Conservation (phyloP, 1,284 basidiomycete genomes). For the Austroboletus niveus region DNA sequence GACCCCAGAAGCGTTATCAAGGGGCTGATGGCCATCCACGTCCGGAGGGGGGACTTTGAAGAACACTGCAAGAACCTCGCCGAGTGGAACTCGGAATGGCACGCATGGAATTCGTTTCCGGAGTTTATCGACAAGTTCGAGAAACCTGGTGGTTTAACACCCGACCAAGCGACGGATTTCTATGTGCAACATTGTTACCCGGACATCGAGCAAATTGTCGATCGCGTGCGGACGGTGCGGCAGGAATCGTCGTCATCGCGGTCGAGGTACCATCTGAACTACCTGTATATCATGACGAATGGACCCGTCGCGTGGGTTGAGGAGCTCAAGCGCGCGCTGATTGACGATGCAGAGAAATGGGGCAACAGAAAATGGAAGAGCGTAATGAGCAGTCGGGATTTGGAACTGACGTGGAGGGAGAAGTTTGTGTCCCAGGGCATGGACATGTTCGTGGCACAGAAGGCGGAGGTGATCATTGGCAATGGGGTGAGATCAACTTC, state of each 20-base stretch:
- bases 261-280: slow-evolving; percentile 14
- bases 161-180: slow-evolving; percentile 23
- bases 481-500: slow-evolving; percentile 35
- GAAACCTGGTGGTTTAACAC: too few species aligned
- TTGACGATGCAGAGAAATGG: background rate
- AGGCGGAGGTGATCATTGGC: slow-evolving; percentile 44
- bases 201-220: slow-evolving; percentile 39
- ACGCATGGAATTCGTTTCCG: slow-evolving; percentile 43
- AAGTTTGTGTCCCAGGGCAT: slow-evolving; percentile 39
- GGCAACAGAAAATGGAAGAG: slow-evolving; percentile 15
- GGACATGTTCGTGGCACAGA: slow-evolving; percentile 46
- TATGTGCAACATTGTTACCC: slow-evolving; percentile 45
- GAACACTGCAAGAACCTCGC: slow-evolving; percentile 49
- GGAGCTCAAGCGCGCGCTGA: slow-evolving; percentile 43
- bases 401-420: slow-evolving; percentile 37
- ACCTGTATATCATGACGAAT: slow-evolving; percentile 59
- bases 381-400: slow-evolving; percentile 35
- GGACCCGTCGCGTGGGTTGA: slow-evolving; percentile 44
- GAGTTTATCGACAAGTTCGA: slow-evolving; percentile 38
- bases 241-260: too few species aligned
- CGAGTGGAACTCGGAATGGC: slow-evolving; percentile 39
- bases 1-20: slow-evolving; percentile 16
- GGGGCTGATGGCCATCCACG: slow-evolving; percentile 54
- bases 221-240: slow-evolving; percentile 28
- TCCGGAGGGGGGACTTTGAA: slow-evolving; percentile 60